Evolutionary conservation across 345 rosid species (phyloP), one percentile per base, ranked within the genome.

Genomic region (Melaleuca alternifolia): DNA sequence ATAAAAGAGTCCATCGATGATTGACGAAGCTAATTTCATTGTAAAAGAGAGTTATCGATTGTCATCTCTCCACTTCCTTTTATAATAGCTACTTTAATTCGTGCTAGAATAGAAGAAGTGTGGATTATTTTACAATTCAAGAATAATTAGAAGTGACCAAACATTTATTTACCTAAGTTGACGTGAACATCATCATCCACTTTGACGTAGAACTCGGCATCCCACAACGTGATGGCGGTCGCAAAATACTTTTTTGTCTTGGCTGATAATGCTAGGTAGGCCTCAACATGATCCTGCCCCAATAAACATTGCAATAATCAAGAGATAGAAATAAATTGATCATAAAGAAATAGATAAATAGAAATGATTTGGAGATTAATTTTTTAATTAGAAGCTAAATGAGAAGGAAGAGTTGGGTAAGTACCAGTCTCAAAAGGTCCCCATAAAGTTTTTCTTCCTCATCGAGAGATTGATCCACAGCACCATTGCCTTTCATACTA

Each of bases 151-250:
- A 7, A 2, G 50, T 3, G 77, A 85, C 5, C 26, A 6, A 41
- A 41, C 41, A 46, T 51, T 8, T 84, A 76, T 61, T 88, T 91
- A 93, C 99, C 99, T 87, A 96, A 88, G 89, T 97, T 97, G 61
- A 96, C 99, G 90, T 95, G 99, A 89, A 97, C 91, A 84, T 97
- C 99, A 75, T 97, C 99, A 37, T 97, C 99, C n/a, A 96, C 99
- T 93, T 97, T 94, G 91, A 96, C 88, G 88, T 94, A 96, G 89
- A 96, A 97, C 53, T 96, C 96, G 0, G 99, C 96, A 85, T 96
- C 97, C 99, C 99, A 95, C 89, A 93, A 87, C 54, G 94, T 91
- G 89, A 95, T 92, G 76, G 96, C 98, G 6, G 98, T 92, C n/a
- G 93, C 86, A 86, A 97, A 96, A 87, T 91, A 97, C 7, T 90